Evolutionary conservation across 768 basidiomycete genomes (phyloP).

Genomic region (Boletus pseudopeckii): DNA sequence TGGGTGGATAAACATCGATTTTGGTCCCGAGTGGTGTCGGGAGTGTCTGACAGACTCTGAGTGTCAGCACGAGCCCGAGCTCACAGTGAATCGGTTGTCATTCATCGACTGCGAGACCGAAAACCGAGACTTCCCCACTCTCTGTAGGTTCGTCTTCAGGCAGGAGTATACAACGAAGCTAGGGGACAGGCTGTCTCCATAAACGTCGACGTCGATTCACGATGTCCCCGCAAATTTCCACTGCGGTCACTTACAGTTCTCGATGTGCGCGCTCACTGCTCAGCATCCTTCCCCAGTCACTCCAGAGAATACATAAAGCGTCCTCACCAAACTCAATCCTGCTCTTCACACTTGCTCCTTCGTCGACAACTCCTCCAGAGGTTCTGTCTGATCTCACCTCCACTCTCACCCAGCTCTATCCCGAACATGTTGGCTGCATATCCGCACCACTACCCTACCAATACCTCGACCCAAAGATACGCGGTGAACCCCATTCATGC

Average conservation of each 20-base stretch:
- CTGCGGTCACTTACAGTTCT: conserved; percentile 14
- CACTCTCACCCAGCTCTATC: conserved; percentile 38
- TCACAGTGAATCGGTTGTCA: too few species aligned
- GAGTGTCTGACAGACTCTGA: too few species aligned
- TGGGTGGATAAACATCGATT: too few species aligned
- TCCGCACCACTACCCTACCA: conserved; percentile 45
- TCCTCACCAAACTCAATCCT: conserved; percentile 2
- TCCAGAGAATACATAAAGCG: not conserved
- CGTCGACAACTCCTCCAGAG: conserved; percentile 18
- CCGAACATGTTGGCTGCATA: conserved; percentile 57
- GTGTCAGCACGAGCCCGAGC: too few species aligned
- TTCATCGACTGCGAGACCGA: not conserved
- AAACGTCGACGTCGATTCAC: not conserved
- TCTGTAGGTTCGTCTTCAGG: not conserved
- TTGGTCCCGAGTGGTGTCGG: too few species aligned
- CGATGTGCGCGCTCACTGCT: conserved; percentile 20
- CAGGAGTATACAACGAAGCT: not conserved
- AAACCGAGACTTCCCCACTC: not conserved
- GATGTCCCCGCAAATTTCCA: conserved; percentile 16
- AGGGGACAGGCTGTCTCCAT: not conserved
- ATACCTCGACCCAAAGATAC: not conserved
- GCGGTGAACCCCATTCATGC: conserved; percentile 41
- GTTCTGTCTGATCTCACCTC: conserved; percentile 38
- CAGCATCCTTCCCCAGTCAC: conserved; percentile 5
- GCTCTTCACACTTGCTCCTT: conserved; percentile 29